These are phyloP conservation scores for Silene uniflora DNA, from an alignment of 148 eudicot genomes.

Conservation along the genomic window DNA sequence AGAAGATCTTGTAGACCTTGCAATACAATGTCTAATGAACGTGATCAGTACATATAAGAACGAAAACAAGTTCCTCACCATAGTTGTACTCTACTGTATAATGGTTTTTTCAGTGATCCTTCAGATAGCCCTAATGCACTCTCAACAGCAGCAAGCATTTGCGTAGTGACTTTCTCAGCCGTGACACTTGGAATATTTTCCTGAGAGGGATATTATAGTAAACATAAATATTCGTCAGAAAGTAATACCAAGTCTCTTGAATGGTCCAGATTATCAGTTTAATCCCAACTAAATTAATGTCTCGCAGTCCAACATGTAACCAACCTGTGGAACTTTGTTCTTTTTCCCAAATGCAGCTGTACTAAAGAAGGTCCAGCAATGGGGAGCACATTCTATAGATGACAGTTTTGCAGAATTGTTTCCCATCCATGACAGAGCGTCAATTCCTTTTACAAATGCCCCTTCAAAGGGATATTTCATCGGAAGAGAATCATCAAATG, in stretches of 20 bases:
- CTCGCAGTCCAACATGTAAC: slow-evolving; percentile 17
- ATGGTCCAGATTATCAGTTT: neutral
- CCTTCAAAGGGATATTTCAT: slow-evolving; percentile 72
- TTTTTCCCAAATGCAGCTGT: slow-evolving; percentile 71
- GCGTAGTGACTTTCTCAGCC: slow-evolving; percentile 77
- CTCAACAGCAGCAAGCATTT: slow-evolving; percentile 86
- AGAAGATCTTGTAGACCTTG: neutral
- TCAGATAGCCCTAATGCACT: slow-evolving; percentile 63
- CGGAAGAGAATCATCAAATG: slow-evolving; percentile 93
- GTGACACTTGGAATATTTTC: slow-evolving; percentile 78
- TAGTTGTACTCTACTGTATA: slow-evolving; percentile 67
- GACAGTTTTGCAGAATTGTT: slow-evolving; percentile 67
- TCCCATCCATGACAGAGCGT: slow-evolving; percentile 93
- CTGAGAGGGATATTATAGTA: slow-evolving; percentile 33
- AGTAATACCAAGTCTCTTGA: neutral
- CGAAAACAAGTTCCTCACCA: slow-evolving; percentile 49
- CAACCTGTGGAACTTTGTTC: slow-evolving; percentile 97
- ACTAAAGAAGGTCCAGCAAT: slow-evolving; percentile 95
- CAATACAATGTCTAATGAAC: neutral
- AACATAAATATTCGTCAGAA: neutral
- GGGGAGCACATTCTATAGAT: slow-evolving; percentile 43
- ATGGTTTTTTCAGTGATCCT: slow-evolving; percentile 62
- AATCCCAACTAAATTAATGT: neutral
- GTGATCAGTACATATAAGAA: neutral
- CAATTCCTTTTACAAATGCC: slow-evolving; percentile 84